Percentiles rank a stretch among this genome's conserved stretches.
phyloP scores from a whole-genome alignment of 208 protist species.

The Leishmania gerbilli region DNA sequence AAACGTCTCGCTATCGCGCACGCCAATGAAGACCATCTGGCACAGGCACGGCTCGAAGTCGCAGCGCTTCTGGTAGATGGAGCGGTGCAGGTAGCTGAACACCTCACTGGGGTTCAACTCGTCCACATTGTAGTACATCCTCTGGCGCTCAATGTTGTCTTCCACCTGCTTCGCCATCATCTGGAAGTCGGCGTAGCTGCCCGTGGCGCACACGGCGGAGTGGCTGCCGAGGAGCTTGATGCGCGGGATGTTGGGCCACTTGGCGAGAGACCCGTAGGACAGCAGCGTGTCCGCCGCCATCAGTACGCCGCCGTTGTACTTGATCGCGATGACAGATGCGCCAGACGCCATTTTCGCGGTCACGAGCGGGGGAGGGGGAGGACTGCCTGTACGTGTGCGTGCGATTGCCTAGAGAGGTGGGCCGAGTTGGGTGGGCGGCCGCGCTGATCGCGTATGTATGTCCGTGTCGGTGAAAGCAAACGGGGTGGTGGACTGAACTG shows the following conservation, averaged over 20 bases:
- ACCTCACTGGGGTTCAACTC: constrained; percentile 86
- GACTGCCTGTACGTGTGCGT: neutral
- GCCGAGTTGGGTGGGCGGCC: neutral
- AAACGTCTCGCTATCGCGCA: constrained; percentile 85
- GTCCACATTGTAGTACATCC: constrained; percentile 79
- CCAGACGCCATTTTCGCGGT: constrained; percentile 91
- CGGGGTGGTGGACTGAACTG: neutral
- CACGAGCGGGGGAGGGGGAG: neutral
- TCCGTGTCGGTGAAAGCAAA: neutral
- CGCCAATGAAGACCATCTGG: constrained; percentile 94
- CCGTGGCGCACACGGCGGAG: constrained; percentile 92
- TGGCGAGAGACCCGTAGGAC: constrained; percentile 97
- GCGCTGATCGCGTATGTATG: constrained; percentile 1
- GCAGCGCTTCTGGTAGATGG: constrained; percentile 94
- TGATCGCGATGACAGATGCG: constrained; percentile 96
- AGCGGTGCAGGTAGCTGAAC: constrained; percentile 93
- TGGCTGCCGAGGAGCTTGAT: constrained; percentile 88
- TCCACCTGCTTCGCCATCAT: constrained; percentile 78
- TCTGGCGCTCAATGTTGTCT: constrained; percentile 77
- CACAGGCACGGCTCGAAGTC: constrained; percentile 97
- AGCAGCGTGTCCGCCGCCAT: constrained; percentile 95
- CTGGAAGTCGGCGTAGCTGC: constrained; percentile 98
- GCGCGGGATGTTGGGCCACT: constrained; percentile 93
- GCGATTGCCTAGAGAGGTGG: neutral
- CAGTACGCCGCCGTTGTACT: constrained; percentile 97